These are phyloP conservation scores for Eucalyptus coolabah DNA, from an alignment of 345 rosid species.

Conservation along the genomic window DNA sequence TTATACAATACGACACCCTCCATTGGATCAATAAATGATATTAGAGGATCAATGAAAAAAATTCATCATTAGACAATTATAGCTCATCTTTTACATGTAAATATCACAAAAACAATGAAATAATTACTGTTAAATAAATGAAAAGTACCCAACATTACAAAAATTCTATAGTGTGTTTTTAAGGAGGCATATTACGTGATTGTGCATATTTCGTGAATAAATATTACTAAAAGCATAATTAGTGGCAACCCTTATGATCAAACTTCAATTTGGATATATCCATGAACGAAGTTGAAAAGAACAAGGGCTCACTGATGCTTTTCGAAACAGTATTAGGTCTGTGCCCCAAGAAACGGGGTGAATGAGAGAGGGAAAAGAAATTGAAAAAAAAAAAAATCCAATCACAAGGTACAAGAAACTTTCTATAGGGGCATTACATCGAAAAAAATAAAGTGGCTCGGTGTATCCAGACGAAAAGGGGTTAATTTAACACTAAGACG, in stretches of 20 bases:
- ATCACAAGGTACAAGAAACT: not conserved
- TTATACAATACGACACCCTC: not conserved
- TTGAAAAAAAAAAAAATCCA: not conserved
- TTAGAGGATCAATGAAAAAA: not conserved
- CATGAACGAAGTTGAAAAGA: not conserved
- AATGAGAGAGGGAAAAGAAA: not conserved
- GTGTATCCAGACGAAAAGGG: no score
- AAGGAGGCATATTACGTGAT: not conserved
- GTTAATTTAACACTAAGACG: no score
- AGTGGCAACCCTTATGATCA: not conserved
- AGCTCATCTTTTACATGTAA: not conserved
- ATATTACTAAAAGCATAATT: not conserved
- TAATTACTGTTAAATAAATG: not conserved
- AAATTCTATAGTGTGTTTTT: not conserved
- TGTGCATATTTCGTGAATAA: not conserved
- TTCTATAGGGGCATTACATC: not conserved
- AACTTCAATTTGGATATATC: not conserved
- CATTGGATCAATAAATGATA: not conserved
- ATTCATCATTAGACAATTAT: not conserved
- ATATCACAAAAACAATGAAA: not conserved
- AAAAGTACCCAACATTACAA: not conserved
- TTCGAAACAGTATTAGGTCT: not conserved
- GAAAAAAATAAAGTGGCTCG: not conserved
- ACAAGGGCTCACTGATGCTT: not conserved
- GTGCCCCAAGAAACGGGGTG: not conserved